Evolutionary conservation across 768 basidiomycete genomes (phyloP).

Genomic region (Calocybe gangraenosa): DNA sequence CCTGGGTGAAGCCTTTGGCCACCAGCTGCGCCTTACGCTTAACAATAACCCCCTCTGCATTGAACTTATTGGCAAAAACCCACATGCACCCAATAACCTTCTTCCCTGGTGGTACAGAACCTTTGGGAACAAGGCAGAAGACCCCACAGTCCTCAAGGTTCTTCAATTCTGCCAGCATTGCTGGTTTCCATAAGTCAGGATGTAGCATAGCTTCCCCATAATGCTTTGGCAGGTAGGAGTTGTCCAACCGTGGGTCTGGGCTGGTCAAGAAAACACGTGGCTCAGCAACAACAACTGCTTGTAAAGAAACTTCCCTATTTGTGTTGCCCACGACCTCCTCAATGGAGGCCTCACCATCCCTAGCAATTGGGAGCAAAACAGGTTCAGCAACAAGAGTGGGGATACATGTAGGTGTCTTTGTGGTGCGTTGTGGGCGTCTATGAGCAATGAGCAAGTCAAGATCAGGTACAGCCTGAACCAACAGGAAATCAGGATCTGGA

Average conservation of each 20-base stretch:
- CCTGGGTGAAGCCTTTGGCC: no score
- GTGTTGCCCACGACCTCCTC: neutral
- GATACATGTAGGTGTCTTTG: neutral
- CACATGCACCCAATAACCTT: neutral
- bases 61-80: slow-evolving; percentile 25
- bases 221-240: neutral
- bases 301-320: neutral
- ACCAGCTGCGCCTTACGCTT: slow-evolving; percentile 20
- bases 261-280: no score
- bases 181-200: neutral
- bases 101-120: neutral
- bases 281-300: neutral
- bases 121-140: slow-evolving; percentile 1
- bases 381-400: neutral
- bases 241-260: neutral
- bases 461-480: no score
- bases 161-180: neutral
- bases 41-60: slow-evolving; percentile 19
- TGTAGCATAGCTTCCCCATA: no score
- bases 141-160: neutral
- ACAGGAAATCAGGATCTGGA: no score
- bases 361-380: neutral
- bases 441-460: no score
- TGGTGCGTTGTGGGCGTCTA: neutral
- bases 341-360: no score